Evolutionary conservation across 345 rosid genomes (phyloP).

Genomic region (Bruguiera parviflora): DNA sequence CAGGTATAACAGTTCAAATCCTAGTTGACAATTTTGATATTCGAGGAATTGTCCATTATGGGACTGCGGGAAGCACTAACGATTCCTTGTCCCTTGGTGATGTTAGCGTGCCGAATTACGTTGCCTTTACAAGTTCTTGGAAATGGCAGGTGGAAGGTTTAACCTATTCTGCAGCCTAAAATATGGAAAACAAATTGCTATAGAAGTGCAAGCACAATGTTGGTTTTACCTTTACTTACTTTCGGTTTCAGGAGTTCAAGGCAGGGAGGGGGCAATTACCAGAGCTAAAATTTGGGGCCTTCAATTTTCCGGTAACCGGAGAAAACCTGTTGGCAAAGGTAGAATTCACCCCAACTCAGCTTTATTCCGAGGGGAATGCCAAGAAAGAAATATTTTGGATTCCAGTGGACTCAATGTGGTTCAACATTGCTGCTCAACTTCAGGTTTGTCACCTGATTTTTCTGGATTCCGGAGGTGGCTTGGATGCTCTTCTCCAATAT

Average conservation of each 20-base stretch:
- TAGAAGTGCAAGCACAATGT: not conserved
- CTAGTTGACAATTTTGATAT: constrained; percentile 24
- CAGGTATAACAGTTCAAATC: constrained; percentile 32
- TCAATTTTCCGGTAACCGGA: constrained; percentile 29
- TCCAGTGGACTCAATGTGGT: constrained; percentile 28
- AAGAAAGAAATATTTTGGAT: constrained; percentile 33
- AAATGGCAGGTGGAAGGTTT: constrained; percentile 29
- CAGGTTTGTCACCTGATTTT: constrained; percentile 15
- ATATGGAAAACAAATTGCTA: not conserved
- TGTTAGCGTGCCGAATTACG: constrained; percentile 29
- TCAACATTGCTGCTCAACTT: constrained; percentile 23
- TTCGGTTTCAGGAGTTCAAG: constrained; percentile 15
- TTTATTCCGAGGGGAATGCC: constrained; percentile 19
- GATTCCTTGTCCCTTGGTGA: constrained; percentile 29
- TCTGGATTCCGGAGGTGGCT: not conserved
- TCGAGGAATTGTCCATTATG: constrained; percentile 37
- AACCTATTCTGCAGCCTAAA: not conserved
- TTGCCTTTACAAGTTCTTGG: constrained; percentile 35
- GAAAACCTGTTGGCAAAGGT: constrained; percentile 29
- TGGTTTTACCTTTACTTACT: not conserved
- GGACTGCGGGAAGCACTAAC: constrained; percentile 32
- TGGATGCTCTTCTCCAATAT: not conserved
- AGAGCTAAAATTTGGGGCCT: constrained; percentile 33
- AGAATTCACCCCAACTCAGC: constrained; percentile 26
- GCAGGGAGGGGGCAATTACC: constrained; percentile 25